These are phyloP conservation scores for Cryptosporidium tyzzeri DNA, from an alignment of 169 alveolate genomes.

Conservation along the genomic window DNA sequence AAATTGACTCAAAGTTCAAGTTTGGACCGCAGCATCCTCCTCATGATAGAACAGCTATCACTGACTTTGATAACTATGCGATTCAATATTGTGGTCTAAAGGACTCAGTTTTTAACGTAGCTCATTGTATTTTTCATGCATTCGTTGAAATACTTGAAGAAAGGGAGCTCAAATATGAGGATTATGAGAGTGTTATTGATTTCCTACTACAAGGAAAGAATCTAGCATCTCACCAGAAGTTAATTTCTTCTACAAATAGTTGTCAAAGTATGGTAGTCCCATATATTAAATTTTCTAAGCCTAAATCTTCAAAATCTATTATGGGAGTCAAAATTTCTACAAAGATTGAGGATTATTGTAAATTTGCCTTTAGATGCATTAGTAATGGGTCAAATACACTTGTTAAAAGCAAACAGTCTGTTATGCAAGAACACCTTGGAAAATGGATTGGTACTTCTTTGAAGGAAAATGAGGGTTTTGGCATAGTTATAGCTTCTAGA, in stretches of 20 bases:
- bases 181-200: constrained; percentile 16
- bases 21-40: constrained; percentile 61
- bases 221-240: constrained; percentile 1
- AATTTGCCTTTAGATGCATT: constrained; percentile 41
- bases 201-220: constrained; percentile 16
- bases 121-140: constrained; percentile 74
- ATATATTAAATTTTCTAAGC: background rate
- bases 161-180: constrained; percentile 7
- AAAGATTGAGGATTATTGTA: constrained; percentile 39
- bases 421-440: constrained; percentile 14
- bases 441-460: constrained; percentile 5
- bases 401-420: background rate
- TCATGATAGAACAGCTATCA: constrained; percentile 52
- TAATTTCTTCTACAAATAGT: background rate
- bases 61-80: constrained; percentile 62
- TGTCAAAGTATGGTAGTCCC: constrained; percentile 30
- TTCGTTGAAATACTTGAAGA: background rate
- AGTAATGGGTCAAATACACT: constrained; percentile 44
- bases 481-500: constrained; percentile 22
- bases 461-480: background rate
- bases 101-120: constrained; percentile 9
- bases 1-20: constrained; percentile 15
- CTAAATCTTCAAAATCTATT: constrained; percentile 12
- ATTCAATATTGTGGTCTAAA: constrained; percentile 65
- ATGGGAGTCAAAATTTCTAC: constrained; percentile 39